Percentiles rank a stretch among this genome's conserved stretches.
Conservation (phyloP, 345 rosid genomes). For the Pistacia atlantica region DNA sequence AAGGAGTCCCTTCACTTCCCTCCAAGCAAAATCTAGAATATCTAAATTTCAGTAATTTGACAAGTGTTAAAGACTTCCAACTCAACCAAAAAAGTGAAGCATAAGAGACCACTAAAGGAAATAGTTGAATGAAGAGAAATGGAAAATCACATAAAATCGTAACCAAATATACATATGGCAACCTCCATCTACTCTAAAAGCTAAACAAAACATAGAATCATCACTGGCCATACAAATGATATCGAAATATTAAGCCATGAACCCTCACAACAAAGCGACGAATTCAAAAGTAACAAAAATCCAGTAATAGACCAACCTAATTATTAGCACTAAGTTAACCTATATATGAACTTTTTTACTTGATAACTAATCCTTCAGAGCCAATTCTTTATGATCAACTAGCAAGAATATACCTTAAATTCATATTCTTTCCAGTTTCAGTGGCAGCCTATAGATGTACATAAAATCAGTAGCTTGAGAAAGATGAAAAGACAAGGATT, state of each 20-base stretch:
- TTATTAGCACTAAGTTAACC: background rate
- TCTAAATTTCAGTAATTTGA: constrained; percentile 21
- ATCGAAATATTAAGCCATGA: background rate
- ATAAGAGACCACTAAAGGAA: background rate
- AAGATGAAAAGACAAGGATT: background rate
- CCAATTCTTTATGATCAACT: background rate
- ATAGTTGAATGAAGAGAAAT: background rate
- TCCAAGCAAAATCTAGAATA: constrained; percentile 82
- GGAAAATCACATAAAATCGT: background rate
- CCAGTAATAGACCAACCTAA: background rate
- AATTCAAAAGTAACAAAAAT: constrained; percentile 1
- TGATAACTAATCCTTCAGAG: constrained; percentile 8
- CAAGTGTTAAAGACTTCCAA: constrained; percentile 8
- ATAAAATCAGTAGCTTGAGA: background rate
- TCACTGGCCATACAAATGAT: background rate
- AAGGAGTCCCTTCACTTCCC: constrained; percentile 96
- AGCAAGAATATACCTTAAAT: constrained; percentile 2
- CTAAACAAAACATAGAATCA: background rate
- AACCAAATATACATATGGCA: background rate
- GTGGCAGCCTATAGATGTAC: background rate
- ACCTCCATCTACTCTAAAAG: constrained; percentile 2
- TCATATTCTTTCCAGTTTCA: constrained; percentile 1
- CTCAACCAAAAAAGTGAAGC: constrained; percentile 12
- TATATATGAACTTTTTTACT: background rate
- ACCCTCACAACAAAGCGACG: background rate